Conservation (phyloP, 108 stramenopile genomes). For the Cyclostephanos tholiformis region DNA sequence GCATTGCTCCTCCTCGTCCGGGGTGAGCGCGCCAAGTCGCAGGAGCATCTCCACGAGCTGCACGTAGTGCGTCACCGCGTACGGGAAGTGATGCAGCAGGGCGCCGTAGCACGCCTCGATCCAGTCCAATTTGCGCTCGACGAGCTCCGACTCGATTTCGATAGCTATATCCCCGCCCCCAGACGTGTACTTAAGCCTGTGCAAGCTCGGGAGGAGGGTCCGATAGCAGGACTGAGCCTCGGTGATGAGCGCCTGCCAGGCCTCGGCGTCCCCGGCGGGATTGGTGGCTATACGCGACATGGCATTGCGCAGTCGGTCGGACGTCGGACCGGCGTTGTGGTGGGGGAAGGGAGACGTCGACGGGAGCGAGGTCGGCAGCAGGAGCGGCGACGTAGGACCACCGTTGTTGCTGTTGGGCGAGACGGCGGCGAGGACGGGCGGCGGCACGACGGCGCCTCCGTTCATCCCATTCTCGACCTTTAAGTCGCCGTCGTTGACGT, state of each 20-base stretch:
- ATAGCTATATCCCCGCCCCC: background rate
- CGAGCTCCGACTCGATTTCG: constrained; percentile 51
- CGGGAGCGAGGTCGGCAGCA: constrained; percentile 28
- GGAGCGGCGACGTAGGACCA: constrained; percentile 51
- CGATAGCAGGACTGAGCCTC: constrained; percentile 73
- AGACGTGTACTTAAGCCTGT: constrained; percentile 18
- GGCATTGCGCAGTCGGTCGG: constrained; percentile 81
- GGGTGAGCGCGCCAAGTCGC: constrained; percentile 57
- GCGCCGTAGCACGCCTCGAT: constrained; percentile 77
- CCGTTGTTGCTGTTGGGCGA: constrained; percentile 26
- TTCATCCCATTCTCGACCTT: background rate
- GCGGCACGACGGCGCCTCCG: background rate
- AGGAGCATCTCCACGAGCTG: constrained; percentile 65
- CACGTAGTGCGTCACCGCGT: constrained; percentile 52
- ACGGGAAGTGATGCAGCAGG: constrained; percentile 77
- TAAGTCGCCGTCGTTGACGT: constrained; percentile 9
- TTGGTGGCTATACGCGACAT: constrained; percentile 64
- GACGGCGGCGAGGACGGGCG: constrained; percentile 13
- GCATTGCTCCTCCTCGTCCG: constrained; percentile 59
- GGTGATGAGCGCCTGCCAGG: constrained; percentile 81
- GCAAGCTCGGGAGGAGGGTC: constrained; percentile 29
- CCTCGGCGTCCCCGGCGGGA: constrained; percentile 78
- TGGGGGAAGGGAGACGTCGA: constrained; percentile 74
- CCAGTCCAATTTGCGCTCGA: constrained; percentile 77
- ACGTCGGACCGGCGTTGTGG: constrained; percentile 71